Evolutionary conservation across 495 filamentous ascomycete species (phyloP).

Genomic region (Pseudevernia furfuracea): DNA sequence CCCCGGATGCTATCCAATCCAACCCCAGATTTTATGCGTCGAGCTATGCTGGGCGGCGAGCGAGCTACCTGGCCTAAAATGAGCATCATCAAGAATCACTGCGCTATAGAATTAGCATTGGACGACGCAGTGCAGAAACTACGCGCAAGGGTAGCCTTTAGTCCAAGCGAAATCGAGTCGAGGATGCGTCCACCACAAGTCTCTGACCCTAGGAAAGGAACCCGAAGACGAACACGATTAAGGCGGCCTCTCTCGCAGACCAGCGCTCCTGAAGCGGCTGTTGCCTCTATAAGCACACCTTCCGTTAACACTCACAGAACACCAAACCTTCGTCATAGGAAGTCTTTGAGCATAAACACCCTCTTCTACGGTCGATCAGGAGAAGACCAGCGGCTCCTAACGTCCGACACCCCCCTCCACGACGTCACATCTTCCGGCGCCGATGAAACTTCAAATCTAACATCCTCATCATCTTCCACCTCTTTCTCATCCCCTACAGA

Average conservation of each 20-base stretch:
- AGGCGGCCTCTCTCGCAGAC: slow-evolving; percentile 23
- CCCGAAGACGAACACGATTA: slow-evolving; percentile 10
- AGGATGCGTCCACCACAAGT: slow-evolving; percentile 18
- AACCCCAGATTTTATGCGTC: slow-evolving; percentile 79
- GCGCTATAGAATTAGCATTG: slow-evolving; percentile 77
- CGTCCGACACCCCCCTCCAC: slow-evolving; percentile 4
- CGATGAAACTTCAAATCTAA: slow-evolving; percentile 23
- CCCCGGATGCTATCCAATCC: slow-evolving; percentile 76
- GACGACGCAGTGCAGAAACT: slow-evolving; percentile 75
- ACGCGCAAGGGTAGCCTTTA: slow-evolving; percentile 70
- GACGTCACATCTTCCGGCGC: slow-evolving; percentile 25
- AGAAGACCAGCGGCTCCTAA: neutral
- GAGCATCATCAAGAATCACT: slow-evolving; percentile 70
- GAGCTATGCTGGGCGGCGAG: slow-evolving; percentile 68
- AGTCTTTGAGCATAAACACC: slow-evolving; percentile 25
- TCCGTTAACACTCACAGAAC: slow-evolving; percentile 10
- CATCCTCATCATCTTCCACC: slow-evolving; percentile 25
- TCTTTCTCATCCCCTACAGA: slow-evolving; percentile 22
- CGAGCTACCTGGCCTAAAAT: slow-evolving; percentile 87
- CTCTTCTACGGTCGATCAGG: neutral
- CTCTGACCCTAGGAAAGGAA: slow-evolving; percentile 9
- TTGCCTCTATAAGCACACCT: slow-evolving; percentile 7
- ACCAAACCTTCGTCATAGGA: slow-evolving; percentile 19
- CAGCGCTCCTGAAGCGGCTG: slow-evolving; percentile 18
- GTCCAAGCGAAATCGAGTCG: slow-evolving; percentile 60